A percentile compares a stretch with the other conserved stretches of the same genome.
These are phyloP conservation scores for Leptodontidium sp. DNA, from an alignment of 2,329 filamentous ascomycete species.

Conservation along the genomic window DNA sequence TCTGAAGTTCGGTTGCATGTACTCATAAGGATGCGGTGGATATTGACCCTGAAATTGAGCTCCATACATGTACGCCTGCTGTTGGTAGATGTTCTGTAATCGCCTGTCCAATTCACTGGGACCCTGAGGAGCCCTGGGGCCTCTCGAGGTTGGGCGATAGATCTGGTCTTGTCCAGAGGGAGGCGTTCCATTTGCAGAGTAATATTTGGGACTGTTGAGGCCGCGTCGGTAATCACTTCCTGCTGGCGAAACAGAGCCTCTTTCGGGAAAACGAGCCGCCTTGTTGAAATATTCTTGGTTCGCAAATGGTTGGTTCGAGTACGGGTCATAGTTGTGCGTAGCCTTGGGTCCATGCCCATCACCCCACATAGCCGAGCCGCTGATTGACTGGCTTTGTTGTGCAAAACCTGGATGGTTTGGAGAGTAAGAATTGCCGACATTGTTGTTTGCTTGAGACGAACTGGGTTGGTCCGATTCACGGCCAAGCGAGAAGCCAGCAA, in stretches of 20 bases:
- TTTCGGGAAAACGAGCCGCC: constrained; percentile 39
- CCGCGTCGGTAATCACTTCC: constrained; percentile 46
- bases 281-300: constrained; percentile 45
- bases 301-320: constrained; percentile 42
- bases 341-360: constrained; percentile 42
- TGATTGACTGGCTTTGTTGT: constrained; percentile 38
- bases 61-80: constrained; percentile 49
- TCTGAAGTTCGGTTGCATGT: constrained; percentile 48
- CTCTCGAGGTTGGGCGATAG: constrained; percentile 42
- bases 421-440: constrained; percentile 38
- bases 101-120: constrained; percentile 42
- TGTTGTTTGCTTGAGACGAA: constrained; percentile 37
- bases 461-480: constrained; percentile 38
- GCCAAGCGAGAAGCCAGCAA: constrained; percentile 40
- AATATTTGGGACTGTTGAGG: constrained; percentile 46
- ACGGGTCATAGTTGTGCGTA: constrained; percentile 39
- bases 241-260: constrained; percentile 43
- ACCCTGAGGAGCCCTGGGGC: constrained; percentile 41
- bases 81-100: constrained; percentile 41
- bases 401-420: constrained; percentile 40
- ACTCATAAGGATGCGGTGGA: constrained; percentile 51
- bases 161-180: constrained; percentile 42
- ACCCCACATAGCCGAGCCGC: constrained; percentile 42
- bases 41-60: constrained; percentile 51
- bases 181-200: constrained; percentile 39